Conservation (phyloP, 768 basidiomycete species). For the Lactifluus volemus region DNA sequence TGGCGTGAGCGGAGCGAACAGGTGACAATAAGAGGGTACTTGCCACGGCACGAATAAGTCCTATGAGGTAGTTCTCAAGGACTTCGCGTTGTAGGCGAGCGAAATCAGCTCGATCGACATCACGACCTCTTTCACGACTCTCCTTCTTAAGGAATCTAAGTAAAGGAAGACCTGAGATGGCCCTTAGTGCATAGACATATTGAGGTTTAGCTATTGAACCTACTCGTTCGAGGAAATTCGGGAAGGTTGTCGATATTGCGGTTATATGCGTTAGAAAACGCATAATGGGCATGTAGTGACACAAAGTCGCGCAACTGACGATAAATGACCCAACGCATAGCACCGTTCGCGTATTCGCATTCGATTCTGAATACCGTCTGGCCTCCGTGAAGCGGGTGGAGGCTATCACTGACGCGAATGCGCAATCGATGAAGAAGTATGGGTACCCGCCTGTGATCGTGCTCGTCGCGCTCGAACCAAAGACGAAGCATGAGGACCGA, state of each 20-base stretch:
- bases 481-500: conserved; percentile 70
- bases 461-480: conserved; percentile 85
- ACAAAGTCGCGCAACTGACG: conserved; percentile 89
- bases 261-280: conserved; percentile 73
- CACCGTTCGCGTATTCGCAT: conserved; percentile 94
- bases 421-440: conserved; percentile 71
- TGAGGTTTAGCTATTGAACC: neutral
- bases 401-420: conserved; percentile 77
- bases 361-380: conserved; percentile 86
- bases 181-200: neutral
- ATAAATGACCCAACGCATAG: conserved; percentile 90
- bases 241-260: conserved; percentile 71
- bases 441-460: conserved; percentile 71
- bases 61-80: conserved; percentile 82
- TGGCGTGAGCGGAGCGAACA: neutral
- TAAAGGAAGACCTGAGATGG: conserved; percentile 66
- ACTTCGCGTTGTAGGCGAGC: conserved; percentile 74
- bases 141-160: conserved; percentile 77
- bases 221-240: conserved; percentile 83
- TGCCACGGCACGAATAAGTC: conserved; percentile 84
- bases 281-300: conserved; percentile 82
- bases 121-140: conserved; percentile 38
- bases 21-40: conserved; percentile 23
- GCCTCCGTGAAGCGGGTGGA: conserved; percentile 67
- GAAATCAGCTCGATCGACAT: conserved; percentile 61